Base-by-base conservation (phyloP, 2,329 filamentous ascomycete species). In the Samsoniella hepiali region DNA sequence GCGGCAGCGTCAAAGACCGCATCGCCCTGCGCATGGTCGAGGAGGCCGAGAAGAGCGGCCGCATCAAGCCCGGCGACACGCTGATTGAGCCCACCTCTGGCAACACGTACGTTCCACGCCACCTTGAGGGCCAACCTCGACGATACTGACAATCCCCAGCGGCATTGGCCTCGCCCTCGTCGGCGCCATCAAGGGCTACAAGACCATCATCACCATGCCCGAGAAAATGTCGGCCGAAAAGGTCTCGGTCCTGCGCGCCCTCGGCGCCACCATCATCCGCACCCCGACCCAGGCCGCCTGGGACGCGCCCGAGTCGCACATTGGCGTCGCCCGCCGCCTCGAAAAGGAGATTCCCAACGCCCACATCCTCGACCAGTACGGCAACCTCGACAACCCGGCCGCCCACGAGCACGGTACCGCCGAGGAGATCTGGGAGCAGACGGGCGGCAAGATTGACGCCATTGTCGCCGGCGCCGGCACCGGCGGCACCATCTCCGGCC, bases 141-240 rank as follows among this genome's bases (percentile, higher is more conserved):
- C 2, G 17, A 8, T 38, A 60, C 71, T 78, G 66, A 78, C 68
- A 60, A 58, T 0, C 22, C 2, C 15, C 60, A 83, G 81, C 64
- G 95, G 95, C 68, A 99, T 99, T 68, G 95, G 95, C 29, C 84
- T 99, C 47, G 95, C 95, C 34, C 87, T 99, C 40, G 94, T 98
- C 22, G 94, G 87, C 64, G 95, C 95, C 17, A 91, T 99, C 72
- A 98, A 97, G 81, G 94, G 93, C 68, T 99, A 98, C 84, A 94
- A 94, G 78, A 96, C 93, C 47, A 98, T 99, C 78, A 99, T 99
- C 76, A 99, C 95, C 11, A 86, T 99, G 53, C 95, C 95, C 58
- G 95, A 99, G 80, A 99, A 99, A 83, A 99, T 99, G 95, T 97
- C 93, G 1, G 91, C 93, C 55, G 95, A 99, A 79, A 99, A 99